Evolutionary conservation across 768 basidiomycete species (phyloP).

Genomic region (Hygrophorus russula): DNA sequence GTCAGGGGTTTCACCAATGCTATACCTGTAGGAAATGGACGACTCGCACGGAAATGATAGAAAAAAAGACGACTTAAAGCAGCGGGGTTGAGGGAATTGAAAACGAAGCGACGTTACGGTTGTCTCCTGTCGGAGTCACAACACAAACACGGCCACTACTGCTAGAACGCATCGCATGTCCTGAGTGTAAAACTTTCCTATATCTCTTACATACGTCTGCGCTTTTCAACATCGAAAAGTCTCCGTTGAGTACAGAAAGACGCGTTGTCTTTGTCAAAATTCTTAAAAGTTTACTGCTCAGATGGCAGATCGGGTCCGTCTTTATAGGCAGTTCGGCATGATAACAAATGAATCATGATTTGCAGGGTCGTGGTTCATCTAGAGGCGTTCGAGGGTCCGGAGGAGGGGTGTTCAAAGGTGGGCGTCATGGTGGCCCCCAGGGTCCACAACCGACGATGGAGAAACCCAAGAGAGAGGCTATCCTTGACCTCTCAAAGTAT

Average conservation of each 20-base stretch:
- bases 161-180: no score
- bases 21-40: no score
- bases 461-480: constrained; percentile 86
- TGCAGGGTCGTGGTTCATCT: constrained; percentile 48
- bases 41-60: no score
- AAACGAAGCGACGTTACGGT: no score
- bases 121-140: no score
- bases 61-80: no score
- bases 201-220: no score
- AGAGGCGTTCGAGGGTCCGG: constrained; percentile 35
- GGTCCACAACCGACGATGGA: constrained; percentile 43
- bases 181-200: no score
- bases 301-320: constrained; percentile 41
- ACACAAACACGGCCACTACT: no score
- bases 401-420: constrained; percentile 29
- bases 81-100: no score
- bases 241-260: not conserved
- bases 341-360: constrained; percentile 25
- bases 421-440: constrained; percentile 35
- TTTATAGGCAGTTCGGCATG: constrained; percentile 10
- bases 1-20: no score
- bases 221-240: not conserved
- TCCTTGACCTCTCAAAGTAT: constrained; percentile 91
- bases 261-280: not conserved
- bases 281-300: not conserved